Evolutionary conservation across 768 basidiomycete genomes (phyloP).

Genomic region (Suillus alpinus): DNA sequence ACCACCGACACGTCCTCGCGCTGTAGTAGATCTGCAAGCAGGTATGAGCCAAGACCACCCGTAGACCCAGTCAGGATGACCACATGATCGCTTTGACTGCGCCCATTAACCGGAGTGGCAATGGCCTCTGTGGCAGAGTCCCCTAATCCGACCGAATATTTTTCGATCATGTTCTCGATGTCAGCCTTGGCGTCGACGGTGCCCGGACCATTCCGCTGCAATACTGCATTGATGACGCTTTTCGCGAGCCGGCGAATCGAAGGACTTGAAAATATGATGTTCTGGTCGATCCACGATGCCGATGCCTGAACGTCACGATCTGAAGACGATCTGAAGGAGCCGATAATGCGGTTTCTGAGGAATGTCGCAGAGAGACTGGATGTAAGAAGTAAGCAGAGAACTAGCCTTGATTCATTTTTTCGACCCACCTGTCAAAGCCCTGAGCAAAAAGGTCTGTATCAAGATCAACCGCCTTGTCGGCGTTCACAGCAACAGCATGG

Average conservation of each 20-base stretch:
- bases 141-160: constrained; percentile 30
- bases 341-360: constrained; percentile 22
- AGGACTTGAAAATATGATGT: constrained; percentile 38
- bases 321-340: constrained; percentile 27
- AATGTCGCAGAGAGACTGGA: constrained; percentile 29
- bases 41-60: constrained; percentile 38
- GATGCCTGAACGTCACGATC: constrained; percentile 26
- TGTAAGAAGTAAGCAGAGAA: not conserved
- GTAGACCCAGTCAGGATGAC: constrained; percentile 41
- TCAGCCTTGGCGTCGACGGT: constrained; percentile 11
- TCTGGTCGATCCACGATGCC: constrained; percentile 22
- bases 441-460: constrained; percentile 29
- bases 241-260: constrained; percentile 36
- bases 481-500: constrained; percentile 18
- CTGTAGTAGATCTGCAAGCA: constrained; percentile 29
- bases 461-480: constrained; percentile 7
- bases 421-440: constrained; percentile 36
- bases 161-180: constrained; percentile 40
- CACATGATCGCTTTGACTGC: constrained; percentile 11
- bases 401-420: not conserved
- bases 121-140: constrained; percentile 11
- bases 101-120: not conserved
- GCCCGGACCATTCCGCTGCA: not conserved
- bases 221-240: constrained; percentile 13
- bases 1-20: constrained; percentile 23